Percentiles rank a stretch among this genome's conserved stretches.
These are phyloP conservation scores for Suillus fuscotomentosus DNA, from an alignment of 768 basidiomycete genomes.

Conservation along the genomic window DNA sequence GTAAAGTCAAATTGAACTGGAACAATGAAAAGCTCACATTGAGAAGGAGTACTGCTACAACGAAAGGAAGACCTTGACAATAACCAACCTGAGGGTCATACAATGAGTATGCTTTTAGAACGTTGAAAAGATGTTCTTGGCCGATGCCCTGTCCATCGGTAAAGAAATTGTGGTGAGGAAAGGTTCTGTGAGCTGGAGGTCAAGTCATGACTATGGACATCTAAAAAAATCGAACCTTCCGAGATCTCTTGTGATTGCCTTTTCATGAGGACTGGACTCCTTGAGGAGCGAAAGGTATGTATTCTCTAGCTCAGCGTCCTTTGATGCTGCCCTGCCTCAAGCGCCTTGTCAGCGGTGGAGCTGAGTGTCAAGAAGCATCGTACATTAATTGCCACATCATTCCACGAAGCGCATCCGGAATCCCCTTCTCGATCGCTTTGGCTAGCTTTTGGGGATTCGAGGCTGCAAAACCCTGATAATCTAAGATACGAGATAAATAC, in stretches of 20 bases:
- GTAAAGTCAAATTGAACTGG: background rate
- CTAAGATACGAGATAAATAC: slow-evolving; percentile 34
- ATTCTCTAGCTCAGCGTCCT: slow-evolving; percentile 82
- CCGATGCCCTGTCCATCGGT: slow-evolving; percentile 93
- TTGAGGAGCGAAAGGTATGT: slow-evolving; percentile 82
- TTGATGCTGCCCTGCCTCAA: slow-evolving; percentile 80
- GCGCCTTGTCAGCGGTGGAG: slow-evolving; percentile 10
- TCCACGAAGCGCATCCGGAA: slow-evolving; percentile 83
- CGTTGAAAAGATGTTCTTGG: slow-evolving; percentile 97
- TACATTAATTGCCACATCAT: slow-evolving; percentile 99
- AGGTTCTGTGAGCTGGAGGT: slow-evolving; percentile 57
- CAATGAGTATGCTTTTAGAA: slow-evolving; percentile 96
- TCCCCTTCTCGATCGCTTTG: slow-evolving; percentile 87
- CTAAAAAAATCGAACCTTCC: slow-evolving; percentile 54
- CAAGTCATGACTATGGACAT: slow-evolving; percentile 8
- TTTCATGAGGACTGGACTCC: slow-evolving; percentile 85
- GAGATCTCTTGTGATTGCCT: slow-evolving; percentile 90
- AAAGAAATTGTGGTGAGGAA: slow-evolving; percentile 96
- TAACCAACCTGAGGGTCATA: slow-evolving; percentile 95
- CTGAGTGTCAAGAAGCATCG: slow-evolving; percentile 12
- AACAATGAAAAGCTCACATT: slow-evolving; percentile 56
- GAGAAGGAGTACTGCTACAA: slow-evolving; percentile 89
- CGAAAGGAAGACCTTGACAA: slow-evolving; percentile 95
- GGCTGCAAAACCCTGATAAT: slow-evolving; percentile 87
- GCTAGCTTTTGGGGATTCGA: slow-evolving; percentile 77